Conservation (phyloP, 805 yeast species). For the Maudiozyma saulgeensis region DNA sequence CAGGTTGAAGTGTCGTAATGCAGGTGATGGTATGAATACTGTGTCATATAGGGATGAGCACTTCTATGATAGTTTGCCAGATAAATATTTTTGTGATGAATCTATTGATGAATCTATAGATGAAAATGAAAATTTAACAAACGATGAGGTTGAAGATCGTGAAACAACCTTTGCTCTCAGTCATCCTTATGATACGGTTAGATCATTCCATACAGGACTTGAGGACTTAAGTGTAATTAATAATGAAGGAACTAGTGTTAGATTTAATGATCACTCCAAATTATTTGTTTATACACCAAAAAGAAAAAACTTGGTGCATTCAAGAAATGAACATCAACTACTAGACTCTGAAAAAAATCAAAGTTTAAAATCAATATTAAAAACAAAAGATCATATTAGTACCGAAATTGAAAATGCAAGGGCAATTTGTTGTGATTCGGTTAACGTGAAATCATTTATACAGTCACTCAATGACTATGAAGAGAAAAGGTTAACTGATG, state of each 20-base stretch:
- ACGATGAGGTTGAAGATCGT: neutral
- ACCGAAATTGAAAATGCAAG: constrained; percentile 29
- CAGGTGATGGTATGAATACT: neutral
- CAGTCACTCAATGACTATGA: constrained; percentile 31
- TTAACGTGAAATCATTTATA: constrained; percentile 31
- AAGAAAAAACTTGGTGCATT: neutral
- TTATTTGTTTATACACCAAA: constrained; percentile 6
- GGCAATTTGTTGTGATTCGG: constrained; percentile 33
- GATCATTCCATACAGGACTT: neutral
- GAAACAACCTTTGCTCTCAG: too few species aligned
- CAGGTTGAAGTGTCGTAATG: constrained; percentile 7
- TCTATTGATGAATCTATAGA: neutral
- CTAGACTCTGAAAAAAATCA: neutral
- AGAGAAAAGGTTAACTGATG: constrained; percentile 27
- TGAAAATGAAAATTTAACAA: neutral
- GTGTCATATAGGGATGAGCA: constrained; percentile 9
- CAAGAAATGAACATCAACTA: neutral
- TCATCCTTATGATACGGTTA: neutral
- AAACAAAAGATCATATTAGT: constrained; percentile 28
- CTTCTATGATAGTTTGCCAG: constrained; percentile 13
- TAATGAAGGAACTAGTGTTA: constrained; percentile 1
- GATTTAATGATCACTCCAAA: constrained; percentile 4
- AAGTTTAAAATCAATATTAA: constrained; percentile 30
- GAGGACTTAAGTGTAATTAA: neutral
- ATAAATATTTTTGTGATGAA: constrained; percentile 1